phyloP scores from a whole-genome alignment of 1,139 yeast species.

The Sugiyamaella paludigena region DNA sequence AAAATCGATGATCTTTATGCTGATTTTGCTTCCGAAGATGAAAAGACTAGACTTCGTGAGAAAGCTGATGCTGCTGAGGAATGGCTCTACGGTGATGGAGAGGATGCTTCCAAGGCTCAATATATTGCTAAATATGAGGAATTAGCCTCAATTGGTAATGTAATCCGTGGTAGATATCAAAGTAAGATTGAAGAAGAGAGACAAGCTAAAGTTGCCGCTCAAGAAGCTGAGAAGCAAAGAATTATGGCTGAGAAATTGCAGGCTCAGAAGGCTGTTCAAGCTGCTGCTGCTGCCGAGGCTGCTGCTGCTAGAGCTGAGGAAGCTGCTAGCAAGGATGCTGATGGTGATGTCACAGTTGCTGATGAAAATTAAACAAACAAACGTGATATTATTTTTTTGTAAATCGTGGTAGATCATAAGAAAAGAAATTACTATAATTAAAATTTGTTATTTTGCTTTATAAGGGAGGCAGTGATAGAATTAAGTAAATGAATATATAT shows the following conservation, averaged over 20 bases:
- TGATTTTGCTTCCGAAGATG: slow-evolving; percentile 84
- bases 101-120: slow-evolving; percentile 92
- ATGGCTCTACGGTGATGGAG: slow-evolving; percentile 98
- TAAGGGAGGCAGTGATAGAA: too few species aligned
- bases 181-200: slow-evolving; percentile 95
- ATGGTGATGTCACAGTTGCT: slow-evolving; percentile 27
- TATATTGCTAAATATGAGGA: slow-evolving; percentile 98
- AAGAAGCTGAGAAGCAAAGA: slow-evolving; percentile 79
- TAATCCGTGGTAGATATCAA: slow-evolving; percentile 91
- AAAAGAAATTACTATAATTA: too few species aligned
- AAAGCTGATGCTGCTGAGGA: slow-evolving; percentile 88
- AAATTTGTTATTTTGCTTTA: too few species aligned
- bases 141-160: slow-evolving; percentile 89
- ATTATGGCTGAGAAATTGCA: slow-evolving; percentile 90
- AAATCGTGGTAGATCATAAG: too few species aligned
- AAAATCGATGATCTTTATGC: slow-evolving; percentile 91
- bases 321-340: slow-evolving; percentile 27
- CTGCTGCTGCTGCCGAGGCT: slow-evolving; percentile 32
- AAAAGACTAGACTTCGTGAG: slow-evolving; percentile 73
- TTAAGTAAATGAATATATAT: slow-evolving; percentile 2
- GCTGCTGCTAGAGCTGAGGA: slow-evolving; percentile 27
- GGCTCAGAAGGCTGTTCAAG: slow-evolving; percentile 59
- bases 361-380: slow-evolving; percentile 4
- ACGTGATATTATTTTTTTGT: too few species aligned
- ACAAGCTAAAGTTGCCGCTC: slow-evolving; percentile 81